Percentiles rank a stretch among this genome's conserved stretches.
phyloP scores from a whole-genome alignment of 2,329 filamentous ascomycete species.

The Arthrobotrys musiformis region DNA sequence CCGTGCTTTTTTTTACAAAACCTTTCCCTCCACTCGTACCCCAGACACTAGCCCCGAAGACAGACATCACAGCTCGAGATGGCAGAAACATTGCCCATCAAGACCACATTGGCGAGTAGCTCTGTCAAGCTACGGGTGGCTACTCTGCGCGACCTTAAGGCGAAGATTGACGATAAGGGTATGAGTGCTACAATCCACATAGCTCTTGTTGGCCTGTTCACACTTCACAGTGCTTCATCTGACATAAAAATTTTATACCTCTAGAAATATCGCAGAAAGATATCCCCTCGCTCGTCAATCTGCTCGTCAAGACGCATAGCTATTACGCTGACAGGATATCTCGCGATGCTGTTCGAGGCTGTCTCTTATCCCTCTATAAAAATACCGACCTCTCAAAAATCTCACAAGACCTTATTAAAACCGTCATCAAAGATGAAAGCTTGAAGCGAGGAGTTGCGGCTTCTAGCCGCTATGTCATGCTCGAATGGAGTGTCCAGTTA shows the following conservation, averaged over 20 bases:
- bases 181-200: slow-evolving; percentile 13
- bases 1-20: neutral
- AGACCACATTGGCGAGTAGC: slow-evolving; percentile 30
- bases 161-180: slow-evolving; percentile 45
- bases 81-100: slow-evolving; percentile 27
- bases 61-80: slow-evolving; percentile 15
- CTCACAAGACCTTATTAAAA: slow-evolving; percentile 73
- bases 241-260: slow-evolving; percentile 61
- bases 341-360: slow-evolving; percentile 82
- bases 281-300: slow-evolving; percentile 70
- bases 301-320: slow-evolving; percentile 87
- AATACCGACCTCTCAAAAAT: slow-evolving; percentile 69
- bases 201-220: slow-evolving; percentile 29
- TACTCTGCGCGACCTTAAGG: slow-evolving; percentile 57
- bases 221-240: slow-evolving; percentile 60
- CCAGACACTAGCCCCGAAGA: neutral
- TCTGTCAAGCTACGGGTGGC: slow-evolving; percentile 55
- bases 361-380: slow-evolving; percentile 75
- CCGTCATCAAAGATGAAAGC: slow-evolving; percentile 76
- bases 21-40: neutral
- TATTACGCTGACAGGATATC: slow-evolving; percentile 88
- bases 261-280: slow-evolving; percentile 63
- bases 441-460: slow-evolving; percentile 80
- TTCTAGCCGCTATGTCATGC: slow-evolving; percentile 83
- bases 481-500: slow-evolving; percentile 84